Base-by-base conservation (phyloP, 352 stramenopile genomes). In the Peronospora farinosa region DNA sequence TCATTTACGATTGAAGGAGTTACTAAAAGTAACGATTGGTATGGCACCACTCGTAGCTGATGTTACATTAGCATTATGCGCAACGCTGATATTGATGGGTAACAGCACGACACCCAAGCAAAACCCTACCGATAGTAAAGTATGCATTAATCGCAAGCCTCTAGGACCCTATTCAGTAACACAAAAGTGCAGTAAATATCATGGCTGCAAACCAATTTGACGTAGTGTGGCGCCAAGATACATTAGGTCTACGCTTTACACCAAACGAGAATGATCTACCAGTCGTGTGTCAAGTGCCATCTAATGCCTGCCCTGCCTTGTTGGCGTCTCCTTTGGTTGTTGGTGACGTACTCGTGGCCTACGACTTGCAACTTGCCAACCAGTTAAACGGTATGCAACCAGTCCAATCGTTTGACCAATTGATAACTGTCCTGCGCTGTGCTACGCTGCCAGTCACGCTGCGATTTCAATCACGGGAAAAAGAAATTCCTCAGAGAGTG, bases 1-100 rank as follows among this genome's bases (percentile, higher is more conserved):
- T 92, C 42, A 73, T 92, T 16, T 92, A 92, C 62, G 81, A 92
- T 65, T 92, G 62, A 90, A 49, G 23, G 10, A 27, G 13, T 38
- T 31, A 25, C 49, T 19, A 33, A 33, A 4, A 27, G 23, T 7
- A 27, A 4, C 23, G 5, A 7, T 27, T 27, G 23, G 23, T 27
- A 27, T 27, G 23, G 23, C 23, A 27, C 5, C 23, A 27, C 23
- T 7, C 3, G 19, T 21, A 21, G 19, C 19, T 21, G 19, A 21
- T 21, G 19, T 21, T 21, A 21, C 19, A 21, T 21, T 21, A 21
- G 19, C 19, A 21, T 21, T 21, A 3, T 21, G 19, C 19, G 19
- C 19, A 3, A 21, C 19, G 19, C 19, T 21, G 19, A 21, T 21
- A 3, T n/a, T n/a, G 3, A 21, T 21, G 19, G 19, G 19, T 21